A percentile compares a stretch with the other conserved stretches of the same genome.
Evolutionary conservation across 306 rosid genomes (phyloP).

Genomic region (Acacia crassicarpa): DNA sequence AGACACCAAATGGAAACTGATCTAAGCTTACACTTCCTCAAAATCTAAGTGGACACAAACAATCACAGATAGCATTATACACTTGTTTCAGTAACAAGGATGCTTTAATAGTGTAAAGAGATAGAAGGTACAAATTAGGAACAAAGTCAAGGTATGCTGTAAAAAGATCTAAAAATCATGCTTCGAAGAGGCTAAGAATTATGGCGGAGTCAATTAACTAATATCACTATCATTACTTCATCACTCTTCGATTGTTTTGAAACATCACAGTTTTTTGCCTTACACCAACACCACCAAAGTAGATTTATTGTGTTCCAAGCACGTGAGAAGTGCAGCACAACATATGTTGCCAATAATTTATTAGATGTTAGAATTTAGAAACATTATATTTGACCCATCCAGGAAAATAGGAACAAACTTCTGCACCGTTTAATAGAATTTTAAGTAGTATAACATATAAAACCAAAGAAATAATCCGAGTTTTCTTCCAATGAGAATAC

Average conservation of each 20-base stretch:
- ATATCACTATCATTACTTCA: not conserved
- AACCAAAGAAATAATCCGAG: not conserved
- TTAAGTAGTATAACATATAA: not conserved
- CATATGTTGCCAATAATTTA: not conserved
- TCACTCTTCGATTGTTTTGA: not conserved
- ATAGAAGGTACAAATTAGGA: not conserved
- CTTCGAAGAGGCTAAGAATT: not conserved
- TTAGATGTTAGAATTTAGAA: not conserved
- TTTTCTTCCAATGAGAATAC: not conserved
- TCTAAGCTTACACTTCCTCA: not conserved
- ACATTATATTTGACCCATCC: not conserved
- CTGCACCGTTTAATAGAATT: not conserved
- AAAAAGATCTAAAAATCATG: not conserved
- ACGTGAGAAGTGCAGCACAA: not conserved
- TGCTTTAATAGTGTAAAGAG: not conserved
- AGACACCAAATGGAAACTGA: not conserved
- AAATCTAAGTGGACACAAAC: not conserved
- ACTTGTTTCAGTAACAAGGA: not conserved
- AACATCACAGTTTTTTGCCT: not conserved
- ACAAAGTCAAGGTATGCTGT: not conserved
- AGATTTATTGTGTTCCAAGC: not conserved
- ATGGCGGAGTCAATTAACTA: not conserved
- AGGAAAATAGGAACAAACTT: not conserved
- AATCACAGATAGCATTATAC: not conserved
- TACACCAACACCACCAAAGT: not conserved